Evolutionary conservation across 805 yeast species (phyloP), one percentile per base, ranked within the genome.

Genomic region (Pichia nanzhaoensis): DNA sequence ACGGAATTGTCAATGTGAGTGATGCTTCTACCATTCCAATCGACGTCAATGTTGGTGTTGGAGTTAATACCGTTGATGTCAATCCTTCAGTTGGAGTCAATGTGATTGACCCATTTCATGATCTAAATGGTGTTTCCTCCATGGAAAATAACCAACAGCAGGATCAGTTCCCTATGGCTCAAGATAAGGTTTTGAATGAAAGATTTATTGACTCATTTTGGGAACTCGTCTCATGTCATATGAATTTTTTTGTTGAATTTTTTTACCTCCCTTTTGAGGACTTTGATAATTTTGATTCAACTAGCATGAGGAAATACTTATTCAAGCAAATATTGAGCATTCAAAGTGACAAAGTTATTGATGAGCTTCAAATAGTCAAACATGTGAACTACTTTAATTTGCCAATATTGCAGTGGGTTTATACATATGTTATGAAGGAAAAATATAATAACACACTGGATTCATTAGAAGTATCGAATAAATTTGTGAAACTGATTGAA

Each of bases 351-450:
- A n/a, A 31, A 6, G 34, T 33, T 12, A 16, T 24, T 35, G 38
- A 39, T 27, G 34, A 34, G 18, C 27, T 34, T 4, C 36, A 22
- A 19, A 28, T 64, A 4, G 47, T 69, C 1, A 45, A 50, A 12
- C 50, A 52, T 3, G 45, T 70, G 18, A 58, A 67, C 42, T 68
- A 67, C 40, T 70, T 69, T 52, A 71, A 69, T 46, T 52, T 74
- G 19, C 70, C 73, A 1, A 49, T 73, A 2, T 58, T 67, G 31
- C 78, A 74, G 47, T 51, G 70, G 34, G 44, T 70, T 2, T 58
- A 73, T 42, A 64, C 65, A 32, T 46, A 60, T 9, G 46, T 60
- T 1, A 44, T 71, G 35, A 60, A 57, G 24, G 56, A 55, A 18
- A 51, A 50, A 19, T 39, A 48, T 4, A 20, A 27, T 10, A 39